These are phyloP conservation scores for Alloteropsis angusta DNA, from an alignment of 202 grass and related monocot genomes.

Conservation along the genomic window DNA sequence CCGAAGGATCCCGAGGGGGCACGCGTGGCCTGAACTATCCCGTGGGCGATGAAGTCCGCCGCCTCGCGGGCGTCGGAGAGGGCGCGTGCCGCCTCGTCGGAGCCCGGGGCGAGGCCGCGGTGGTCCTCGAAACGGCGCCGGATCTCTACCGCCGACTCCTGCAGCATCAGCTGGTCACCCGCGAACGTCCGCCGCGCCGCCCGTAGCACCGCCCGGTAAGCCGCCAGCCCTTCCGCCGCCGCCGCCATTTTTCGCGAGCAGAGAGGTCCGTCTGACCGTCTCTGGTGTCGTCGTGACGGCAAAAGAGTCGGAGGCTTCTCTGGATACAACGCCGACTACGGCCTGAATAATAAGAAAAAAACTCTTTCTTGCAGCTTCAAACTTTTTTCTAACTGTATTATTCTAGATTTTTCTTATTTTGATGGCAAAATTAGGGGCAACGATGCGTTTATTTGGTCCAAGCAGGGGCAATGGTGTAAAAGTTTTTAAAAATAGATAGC, in stretches of 20 bases:
- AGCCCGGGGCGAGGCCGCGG: slow-evolving; percentile 37
- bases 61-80: slow-evolving; percentile 73
- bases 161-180: slow-evolving; percentile 72
- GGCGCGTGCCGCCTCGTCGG: slow-evolving; percentile 47
- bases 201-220: slow-evolving; percentile 69
- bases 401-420: too few species aligned
- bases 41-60: slow-evolving; percentile 76
- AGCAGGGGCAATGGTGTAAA: too few species aligned
- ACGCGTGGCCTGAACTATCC: slow-evolving; percentile 86
- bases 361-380: too few species aligned
- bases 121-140: slow-evolving; percentile 81
- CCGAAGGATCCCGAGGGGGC: slow-evolving; percentile 61
- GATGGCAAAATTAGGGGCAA: too few species aligned
- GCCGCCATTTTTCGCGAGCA: slow-evolving; percentile 23
- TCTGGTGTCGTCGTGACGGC: background rate
- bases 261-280: background rate
- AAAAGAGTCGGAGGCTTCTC: too few species aligned
- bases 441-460: too few species aligned
- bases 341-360: too few species aligned
- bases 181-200: slow-evolving; percentile 76
- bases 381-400: too few species aligned
- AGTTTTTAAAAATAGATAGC: too few species aligned
- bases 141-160: slow-evolving; percentile 79
- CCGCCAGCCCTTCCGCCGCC: slow-evolving; percentile 49
- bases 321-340: too few species aligned